phyloP scores from a whole-genome alignment of 352 stramenopile species.

The Phytophthora brassicae region DNA sequence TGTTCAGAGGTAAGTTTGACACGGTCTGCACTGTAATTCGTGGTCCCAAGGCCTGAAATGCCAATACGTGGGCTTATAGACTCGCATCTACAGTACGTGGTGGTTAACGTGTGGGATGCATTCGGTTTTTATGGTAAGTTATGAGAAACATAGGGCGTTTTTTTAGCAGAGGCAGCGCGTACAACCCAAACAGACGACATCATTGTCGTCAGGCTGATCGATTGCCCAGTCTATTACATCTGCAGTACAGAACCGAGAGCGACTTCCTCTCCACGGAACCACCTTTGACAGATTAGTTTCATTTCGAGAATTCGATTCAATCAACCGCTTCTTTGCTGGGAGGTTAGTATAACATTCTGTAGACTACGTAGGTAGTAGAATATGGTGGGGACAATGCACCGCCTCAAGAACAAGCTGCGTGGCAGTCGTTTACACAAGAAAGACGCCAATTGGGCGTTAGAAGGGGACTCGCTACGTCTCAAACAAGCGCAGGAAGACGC shows the following conservation, averaged over 20 bases:
- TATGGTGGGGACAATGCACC: slow-evolving; percentile 50
- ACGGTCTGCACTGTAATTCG: no score
- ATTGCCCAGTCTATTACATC: neutral
- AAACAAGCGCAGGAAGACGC: slow-evolving; percentile 46
- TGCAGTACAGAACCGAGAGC: neutral
- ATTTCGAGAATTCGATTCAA: neutral
- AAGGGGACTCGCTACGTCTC: slow-evolving; percentile 47
- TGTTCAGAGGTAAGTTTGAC: no score
- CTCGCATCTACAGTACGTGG: no score
- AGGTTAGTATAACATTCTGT: no score
- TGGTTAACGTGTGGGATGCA: no score
- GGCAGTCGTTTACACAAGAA: slow-evolving; percentile 46
- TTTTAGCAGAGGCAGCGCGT: neutral
- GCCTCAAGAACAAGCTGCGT: slow-evolving; percentile 70
- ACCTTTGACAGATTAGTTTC: neutral
- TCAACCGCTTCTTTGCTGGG: neutral
- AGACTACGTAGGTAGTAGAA: no score
- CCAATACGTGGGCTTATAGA: no score
- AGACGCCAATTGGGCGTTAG: slow-evolving; percentile 27
- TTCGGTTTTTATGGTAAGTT: no score
- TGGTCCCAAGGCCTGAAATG: no score
- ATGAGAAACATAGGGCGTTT: no score
- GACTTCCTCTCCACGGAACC: neutral
- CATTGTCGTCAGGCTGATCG: neutral
- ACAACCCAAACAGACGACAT: neutral